Conservation (phyloP, 2,329 filamentous ascomycete genomes). For the Penicillium occitanis region DNA sequence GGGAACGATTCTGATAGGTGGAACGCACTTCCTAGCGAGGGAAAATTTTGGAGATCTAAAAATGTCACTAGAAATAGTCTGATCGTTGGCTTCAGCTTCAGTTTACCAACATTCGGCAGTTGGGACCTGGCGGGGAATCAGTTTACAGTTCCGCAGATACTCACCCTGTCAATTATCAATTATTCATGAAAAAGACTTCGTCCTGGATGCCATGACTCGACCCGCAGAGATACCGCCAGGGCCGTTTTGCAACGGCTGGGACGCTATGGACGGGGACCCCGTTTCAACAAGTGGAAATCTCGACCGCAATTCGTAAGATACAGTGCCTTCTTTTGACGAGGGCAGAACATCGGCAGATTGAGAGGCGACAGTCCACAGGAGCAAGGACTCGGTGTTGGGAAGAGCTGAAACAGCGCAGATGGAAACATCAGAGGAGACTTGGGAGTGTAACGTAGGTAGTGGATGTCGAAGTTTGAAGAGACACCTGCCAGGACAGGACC, state of each 20-base stretch:
- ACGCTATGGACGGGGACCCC: not conserved
- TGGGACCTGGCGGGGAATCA: not conserved
- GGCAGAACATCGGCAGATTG: not conserved
- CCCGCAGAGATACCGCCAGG: not conserved
- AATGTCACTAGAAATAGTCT: constrained; percentile 3
- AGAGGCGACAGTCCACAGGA: not conserved
- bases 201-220: constrained; percentile 6
- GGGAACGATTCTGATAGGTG: constrained; percentile 17
- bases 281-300: not conserved
- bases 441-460: not conserved
- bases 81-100: not conserved
- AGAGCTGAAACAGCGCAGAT: not conserved
- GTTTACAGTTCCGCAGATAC: not conserved
- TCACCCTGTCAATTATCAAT: constrained; percentile 6
- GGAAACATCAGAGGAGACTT: not conserved
- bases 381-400: not conserved
- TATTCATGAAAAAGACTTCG: not conserved
- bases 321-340: not conserved
- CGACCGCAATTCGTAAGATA: not conserved
- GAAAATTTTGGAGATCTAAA: not conserved
- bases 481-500: not conserved
- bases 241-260: not conserved
- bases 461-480: not conserved
- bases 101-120: constrained; percentile 7
- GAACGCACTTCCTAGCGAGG: constrained; percentile 4